A percentile compares a stretch with the other conserved stretches of the same genome.
Evolutionary conservation across 176 grass and related monocot species (phyloP).

Genomic region (Carex cristatella): DNA sequence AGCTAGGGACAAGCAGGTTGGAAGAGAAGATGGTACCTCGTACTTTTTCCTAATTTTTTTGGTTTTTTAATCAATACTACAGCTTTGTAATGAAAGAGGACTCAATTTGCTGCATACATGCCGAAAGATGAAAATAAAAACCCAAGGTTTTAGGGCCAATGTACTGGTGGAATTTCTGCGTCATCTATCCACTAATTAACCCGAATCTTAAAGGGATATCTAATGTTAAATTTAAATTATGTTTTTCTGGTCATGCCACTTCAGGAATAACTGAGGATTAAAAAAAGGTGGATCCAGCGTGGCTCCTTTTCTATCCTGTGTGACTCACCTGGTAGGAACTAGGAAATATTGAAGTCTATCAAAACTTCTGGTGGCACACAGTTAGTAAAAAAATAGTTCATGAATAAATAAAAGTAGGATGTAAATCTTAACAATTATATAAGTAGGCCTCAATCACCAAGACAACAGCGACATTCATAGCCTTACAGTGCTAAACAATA

Average conservation of each 20-base stretch:
- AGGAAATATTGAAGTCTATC: background rate
- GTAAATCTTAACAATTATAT: background rate
- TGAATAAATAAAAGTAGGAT: slow-evolving; percentile 12
- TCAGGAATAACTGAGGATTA: background rate
- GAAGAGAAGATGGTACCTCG: background rate
- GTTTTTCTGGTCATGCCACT: background rate
- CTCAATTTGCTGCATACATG: background rate
- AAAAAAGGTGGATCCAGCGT: background rate
- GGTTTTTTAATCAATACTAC: background rate
- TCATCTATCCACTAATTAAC: background rate
- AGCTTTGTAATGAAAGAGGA: background rate
- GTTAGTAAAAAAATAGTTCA: background rate
- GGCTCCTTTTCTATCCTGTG: background rate
- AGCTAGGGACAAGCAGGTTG: background rate
- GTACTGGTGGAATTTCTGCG: background rate
- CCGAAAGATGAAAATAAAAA: background rate
- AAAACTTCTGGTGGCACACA: background rate
- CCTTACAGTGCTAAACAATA: background rate
- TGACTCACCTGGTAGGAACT: background rate
- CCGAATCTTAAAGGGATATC: background rate
- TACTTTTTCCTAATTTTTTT: background rate
- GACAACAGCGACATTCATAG: background rate
- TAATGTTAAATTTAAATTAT: background rate
- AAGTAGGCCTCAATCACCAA: background rate
- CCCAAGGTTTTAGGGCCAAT: background rate